Evolutionary conservation across 1,284 basidiomycete genomes (phyloP).

Genomic region (Earliella scabrosa): DNA sequence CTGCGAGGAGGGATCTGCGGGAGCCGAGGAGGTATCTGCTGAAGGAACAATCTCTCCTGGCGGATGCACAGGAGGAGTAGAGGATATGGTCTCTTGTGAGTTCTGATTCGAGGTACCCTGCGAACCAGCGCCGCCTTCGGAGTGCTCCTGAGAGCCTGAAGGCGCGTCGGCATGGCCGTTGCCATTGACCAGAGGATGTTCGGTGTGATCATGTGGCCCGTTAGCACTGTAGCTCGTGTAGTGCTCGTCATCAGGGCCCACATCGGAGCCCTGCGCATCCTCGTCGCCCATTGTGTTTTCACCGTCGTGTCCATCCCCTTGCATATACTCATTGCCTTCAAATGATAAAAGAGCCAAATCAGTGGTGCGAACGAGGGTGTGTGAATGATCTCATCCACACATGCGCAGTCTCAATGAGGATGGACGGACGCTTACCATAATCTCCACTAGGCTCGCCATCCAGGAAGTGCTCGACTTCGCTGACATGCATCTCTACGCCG

Average conservation of each 20-base stretch:
- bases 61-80: constrained; percentile 28
- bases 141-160: constrained; percentile 24
- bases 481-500: constrained; percentile 50
- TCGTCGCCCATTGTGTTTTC: constrained; percentile 35
- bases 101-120: constrained; percentile 16
- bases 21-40: constrained; percentile 49
- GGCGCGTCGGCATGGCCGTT: constrained; percentile 29
- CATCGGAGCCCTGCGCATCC: constrained; percentile 30
- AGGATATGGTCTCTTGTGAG: constrained; percentile 21
- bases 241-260: constrained; percentile 39
- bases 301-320: constrained; percentile 37
- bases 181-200: constrained; percentile 28
- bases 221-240: constrained; percentile 27
- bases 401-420: constrained; percentile 33
- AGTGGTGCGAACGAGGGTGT: constrained; percentile 52
- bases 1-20: constrained; percentile 39
- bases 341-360: constrained; percentile 47
- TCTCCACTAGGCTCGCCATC: constrained; percentile 44
- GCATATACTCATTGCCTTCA: constrained; percentile 57
- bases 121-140: constrained; percentile 11
- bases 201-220: constrained; percentile 27
- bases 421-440: constrained; percentile 47
- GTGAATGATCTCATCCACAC: constrained; percentile 36
- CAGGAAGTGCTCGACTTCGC: constrained; percentile 43
- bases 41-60: constrained; percentile 33